Evolutionary conservation across 2,329 filamentous ascomycete species (phyloP), one percentile per base, ranked within the genome.

Genomic region (Parascedosporium putredinis): DNA sequence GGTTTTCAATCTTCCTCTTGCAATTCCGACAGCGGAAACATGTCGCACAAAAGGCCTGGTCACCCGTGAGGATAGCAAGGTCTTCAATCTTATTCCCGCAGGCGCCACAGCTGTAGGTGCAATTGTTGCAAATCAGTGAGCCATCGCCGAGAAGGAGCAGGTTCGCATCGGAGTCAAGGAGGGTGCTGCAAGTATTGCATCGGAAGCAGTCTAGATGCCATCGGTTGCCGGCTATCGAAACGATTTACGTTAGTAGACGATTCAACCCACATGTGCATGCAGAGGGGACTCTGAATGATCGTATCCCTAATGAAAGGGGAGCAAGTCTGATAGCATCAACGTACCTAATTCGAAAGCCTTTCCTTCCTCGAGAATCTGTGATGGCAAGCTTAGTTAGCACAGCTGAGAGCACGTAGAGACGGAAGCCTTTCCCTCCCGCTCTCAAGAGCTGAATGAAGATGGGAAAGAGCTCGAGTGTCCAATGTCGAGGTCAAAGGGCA

Each of bases 131-230:
- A 59, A 98, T 97, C 57, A 98, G 81, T 16, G 91, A 97, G 56
- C 93, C 93, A 70, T 98, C 93, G 64, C 93, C 93, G 55, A 98
- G 86, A 23, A 98, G 84, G 47, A 98, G 83, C 46, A 98, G 83
- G 68, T 97, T 97, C 59, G 93, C 93, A 64, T 98, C 91, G 54
- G 93, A 97, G 71, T 98, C 93, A 69, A 98, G 88, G 51, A 96
- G 82, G 53, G 90, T 96, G 62, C 83, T 81, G 74, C 91, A 98
- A 50, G 87, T 94, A 67, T 95, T 93, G 76, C 91, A 97, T 64
- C 90, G 86, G 71, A 98, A 98, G 74, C 93, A 98, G 71, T 96
- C 87, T 62, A 98, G 87, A 75, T 98, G 93, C 93, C 91, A 97
- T 77, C 91, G 81, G 67, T 95, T 93, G 55, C 90, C 90, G 65